Percentiles rank a stretch among this genome's conserved stretches.
Evolutionary conservation across 176 grass and related monocot species (phyloP).

Genomic region (Rhynchospora breviuscula): DNA sequence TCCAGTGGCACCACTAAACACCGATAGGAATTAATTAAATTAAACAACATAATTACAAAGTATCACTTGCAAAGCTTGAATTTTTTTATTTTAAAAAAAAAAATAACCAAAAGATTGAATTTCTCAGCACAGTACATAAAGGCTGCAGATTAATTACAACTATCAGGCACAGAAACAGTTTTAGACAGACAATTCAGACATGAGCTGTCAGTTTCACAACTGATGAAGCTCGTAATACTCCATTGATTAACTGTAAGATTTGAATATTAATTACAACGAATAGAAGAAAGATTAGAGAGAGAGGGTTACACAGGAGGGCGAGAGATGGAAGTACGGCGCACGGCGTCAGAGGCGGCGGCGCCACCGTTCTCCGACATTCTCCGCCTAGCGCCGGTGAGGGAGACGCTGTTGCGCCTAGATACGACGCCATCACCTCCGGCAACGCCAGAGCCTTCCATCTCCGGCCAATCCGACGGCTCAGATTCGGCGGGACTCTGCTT

Average conservation of each 20-base stretch:
- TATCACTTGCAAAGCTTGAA: not conserved
- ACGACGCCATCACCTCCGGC: constrained; percentile 23
- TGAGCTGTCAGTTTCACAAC: not conserved
- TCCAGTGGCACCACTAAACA: constrained; percentile 32
- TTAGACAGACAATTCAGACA: not conserved
- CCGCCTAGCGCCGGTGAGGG: constrained; percentile 30
- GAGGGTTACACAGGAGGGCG: constrained; percentile 9
- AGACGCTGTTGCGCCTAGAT: constrained; percentile 37
- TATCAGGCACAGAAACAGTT: not conserved
- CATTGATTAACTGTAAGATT: not conserved
- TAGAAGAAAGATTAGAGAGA: not conserved
- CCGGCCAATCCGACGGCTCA: constrained; percentile 19
- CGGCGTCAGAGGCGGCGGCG: constrained; percentile 20
- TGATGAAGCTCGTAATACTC: not conserved
- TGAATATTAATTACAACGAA: not conserved
- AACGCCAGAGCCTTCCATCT: constrained; percentile 55
- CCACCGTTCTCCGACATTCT: constrained; percentile 52
- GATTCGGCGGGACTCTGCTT: constrained; percentile 25
- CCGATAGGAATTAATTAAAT: not conserved
- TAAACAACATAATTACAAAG: not conserved
- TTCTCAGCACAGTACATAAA: not conserved
- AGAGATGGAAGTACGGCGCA: constrained; percentile 46
- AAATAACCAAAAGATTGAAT: not conserved
- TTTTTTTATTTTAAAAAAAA: not conserved
- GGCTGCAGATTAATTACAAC: not conserved